These are phyloP conservation scores for Debaryomycetaceae sp. DNA, from an alignment of 1,139 yeast species.

Conservation along the genomic window DNA sequence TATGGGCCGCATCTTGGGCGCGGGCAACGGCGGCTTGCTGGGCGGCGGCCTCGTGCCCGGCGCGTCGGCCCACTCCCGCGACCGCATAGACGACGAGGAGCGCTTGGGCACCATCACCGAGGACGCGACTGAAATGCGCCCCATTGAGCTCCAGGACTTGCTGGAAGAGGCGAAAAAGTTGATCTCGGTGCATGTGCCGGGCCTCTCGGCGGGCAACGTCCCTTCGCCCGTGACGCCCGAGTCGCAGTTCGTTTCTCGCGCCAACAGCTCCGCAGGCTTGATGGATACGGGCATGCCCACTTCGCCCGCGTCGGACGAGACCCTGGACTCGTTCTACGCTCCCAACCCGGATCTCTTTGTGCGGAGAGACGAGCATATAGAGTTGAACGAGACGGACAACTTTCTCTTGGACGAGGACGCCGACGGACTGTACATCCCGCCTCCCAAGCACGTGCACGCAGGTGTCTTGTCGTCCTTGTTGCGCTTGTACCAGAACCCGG, in stretches of 20 bases:
- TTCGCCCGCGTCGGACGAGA: conserved; percentile 2
- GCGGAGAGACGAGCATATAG: conserved; percentile 19
- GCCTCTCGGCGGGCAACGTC: conserved; percentile 3
- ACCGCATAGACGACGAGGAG: conserved; percentile 13
- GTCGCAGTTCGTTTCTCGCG: conserved; percentile 1
- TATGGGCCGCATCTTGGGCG: conserved; percentile 24
- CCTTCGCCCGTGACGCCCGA: conserved; percentile 1
- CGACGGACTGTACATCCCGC: conserved; percentile 46
- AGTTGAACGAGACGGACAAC: conserved; percentile 23
- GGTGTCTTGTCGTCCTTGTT: conserved; percentile 76
- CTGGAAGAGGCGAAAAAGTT: conserved; percentile 32
- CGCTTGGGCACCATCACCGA: conserved; percentile 10
- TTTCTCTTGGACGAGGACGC: conserved; percentile 26
- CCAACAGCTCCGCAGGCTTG: conserved; percentile 4
- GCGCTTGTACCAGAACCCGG: conserved; percentile 46
- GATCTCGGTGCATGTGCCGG: conserved; percentile 28
- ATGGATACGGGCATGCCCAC: conserved; percentile 1
- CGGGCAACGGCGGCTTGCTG: conserved; percentile 18
- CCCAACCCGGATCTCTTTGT: conserved; percentile 37
- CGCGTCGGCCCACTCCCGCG: conserved; percentile 16
- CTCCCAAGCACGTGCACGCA: conserved; percentile 65
- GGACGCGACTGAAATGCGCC: conserved; percentile 19
- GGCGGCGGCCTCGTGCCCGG: conserved; percentile 39
- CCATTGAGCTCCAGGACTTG: conserved; percentile 22
- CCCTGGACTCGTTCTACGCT: conserved; percentile 16